Evolutionary conservation across 2,329 filamentous ascomycete species (phyloP).

Genomic region (Truncatella angustata): DNA sequence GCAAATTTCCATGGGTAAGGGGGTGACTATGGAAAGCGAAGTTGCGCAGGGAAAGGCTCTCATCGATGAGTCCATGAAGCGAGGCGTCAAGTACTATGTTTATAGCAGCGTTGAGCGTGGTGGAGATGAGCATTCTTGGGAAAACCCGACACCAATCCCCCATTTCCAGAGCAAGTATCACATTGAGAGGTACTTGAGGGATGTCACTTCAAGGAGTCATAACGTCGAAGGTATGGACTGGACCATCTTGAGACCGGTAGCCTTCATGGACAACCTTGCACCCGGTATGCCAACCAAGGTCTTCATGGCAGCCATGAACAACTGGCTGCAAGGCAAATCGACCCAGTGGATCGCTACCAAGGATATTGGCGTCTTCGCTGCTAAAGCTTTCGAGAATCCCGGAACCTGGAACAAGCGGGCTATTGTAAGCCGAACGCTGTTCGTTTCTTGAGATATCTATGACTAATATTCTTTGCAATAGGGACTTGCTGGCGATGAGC

Average conservation of each 20-base stretch:
- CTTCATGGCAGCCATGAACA: slow-evolving; percentile 33
- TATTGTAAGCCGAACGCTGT: slow-evolving; percentile 21
- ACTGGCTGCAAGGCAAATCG: slow-evolving; percentile 29
- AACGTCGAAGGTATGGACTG: slow-evolving; percentile 46
- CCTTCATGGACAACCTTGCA: slow-evolving; percentile 58
- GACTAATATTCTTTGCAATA: not conserved
- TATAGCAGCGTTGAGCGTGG: slow-evolving; percentile 65
- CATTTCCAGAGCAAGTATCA: slow-evolving; percentile 62
- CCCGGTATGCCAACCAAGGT: slow-evolving; percentile 33
- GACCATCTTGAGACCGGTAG: slow-evolving; percentile 61
- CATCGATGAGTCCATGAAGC: slow-evolving; percentile 54
- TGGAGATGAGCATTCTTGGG: slow-evolving; percentile 47
- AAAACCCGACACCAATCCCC: slow-evolving; percentile 53
- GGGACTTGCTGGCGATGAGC: slow-evolving; percentile 42
- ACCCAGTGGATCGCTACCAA: slow-evolving; percentile 39
- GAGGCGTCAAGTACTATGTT: slow-evolving; percentile 58
- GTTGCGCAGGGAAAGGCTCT: slow-evolving; percentile 54
- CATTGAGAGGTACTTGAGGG: slow-evolving; percentile 61
- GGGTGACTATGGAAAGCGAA: slow-evolving; percentile 35
- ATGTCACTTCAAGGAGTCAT: slow-evolving; percentile 32
- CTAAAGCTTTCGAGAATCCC: slow-evolving; percentile 38
- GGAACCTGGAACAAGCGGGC: slow-evolving; percentile 33
- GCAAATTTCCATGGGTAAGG: slow-evolving; percentile 32
- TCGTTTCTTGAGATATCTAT: not conserved
- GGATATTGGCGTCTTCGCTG: slow-evolving; percentile 46